Evolutionary conservation across 345 rosid genomes (phyloP), one percentile per base, ranked within the genome.

Genomic region (Boechera stricta): DNA sequence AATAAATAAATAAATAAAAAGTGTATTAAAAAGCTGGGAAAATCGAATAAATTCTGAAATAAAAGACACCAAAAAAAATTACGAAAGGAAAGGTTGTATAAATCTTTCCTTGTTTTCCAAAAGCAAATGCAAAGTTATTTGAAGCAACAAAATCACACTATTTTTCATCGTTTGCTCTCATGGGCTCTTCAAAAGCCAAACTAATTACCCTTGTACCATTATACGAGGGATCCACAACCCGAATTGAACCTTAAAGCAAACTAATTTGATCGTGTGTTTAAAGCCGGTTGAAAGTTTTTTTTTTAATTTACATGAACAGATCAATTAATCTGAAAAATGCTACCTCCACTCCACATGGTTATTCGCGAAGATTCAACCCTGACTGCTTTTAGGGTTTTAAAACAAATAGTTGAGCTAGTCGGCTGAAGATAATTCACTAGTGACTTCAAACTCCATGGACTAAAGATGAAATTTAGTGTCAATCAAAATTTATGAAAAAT

Each of bases 111-210:
- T 52, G 9, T 61, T 76, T 76, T 5, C 39, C 64, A 69, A 69
- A 76, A 67, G 79, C 53, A 76, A 69, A 76, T 58, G 73, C 45
- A 69, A 76, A 61, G 51, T 76, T 42, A 61, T 3, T 39, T 52
- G 74, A 69, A 76, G 64, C 69, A 76, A 60, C 62, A 69, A 69
- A 39, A 6, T 61, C 67, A 75, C 41, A 28, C 13, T 45, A 2
- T 39, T 63, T 26, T 47, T 11, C 32, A 57, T 60, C 28, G 39
- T 75, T 29, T 49, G 59, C 60, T 59, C 65, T 56, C 39, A 45
- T 65, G 72, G 58, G 49, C 48, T 66, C 79, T 38, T 67, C 79
- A 39, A 67, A 75, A 67, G 68, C 74, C 66, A 59, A 38, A 4
- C 42, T 24, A 31, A 41, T 35, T 29, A 47, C 67, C 2, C 26